These are phyloP conservation scores for Hericium rajendrae DNA, from an alignment of 768 basidiomycete genomes.

Conservation along the genomic window DNA sequence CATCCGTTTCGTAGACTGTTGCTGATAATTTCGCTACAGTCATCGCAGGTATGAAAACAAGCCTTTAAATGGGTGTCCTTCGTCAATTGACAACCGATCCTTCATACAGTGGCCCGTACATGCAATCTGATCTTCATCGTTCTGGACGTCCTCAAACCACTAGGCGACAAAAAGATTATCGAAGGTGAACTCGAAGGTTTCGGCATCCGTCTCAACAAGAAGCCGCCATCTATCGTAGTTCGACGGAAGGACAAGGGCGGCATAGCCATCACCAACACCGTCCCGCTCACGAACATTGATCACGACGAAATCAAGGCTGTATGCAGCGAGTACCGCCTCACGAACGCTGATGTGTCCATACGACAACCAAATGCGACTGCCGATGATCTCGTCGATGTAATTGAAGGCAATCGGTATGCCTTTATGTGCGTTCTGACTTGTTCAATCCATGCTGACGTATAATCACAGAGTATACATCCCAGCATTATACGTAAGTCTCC, in stretches of 20 bases:
- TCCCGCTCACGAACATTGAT: slow-evolving; percentile 91
- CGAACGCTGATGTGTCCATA: slow-evolving; percentile 86
- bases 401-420: slow-evolving; percentile 83
- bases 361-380: slow-evolving; percentile 86
- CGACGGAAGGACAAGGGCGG: slow-evolving; percentile 87
- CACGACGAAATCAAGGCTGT: slow-evolving; percentile 95
- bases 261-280: slow-evolving; percentile 92
- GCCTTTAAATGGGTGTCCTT: background rate
- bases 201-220: slow-evolving; percentile 93
- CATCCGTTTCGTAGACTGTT: background rate
- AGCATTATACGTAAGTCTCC: slow-evolving; percentile 76
- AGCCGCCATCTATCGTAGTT: slow-evolving; percentile 78
- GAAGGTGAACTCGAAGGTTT: slow-evolving; percentile 96
- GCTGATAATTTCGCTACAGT: slow-evolving; percentile 32
- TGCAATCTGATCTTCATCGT: slow-evolving; percentile 99
- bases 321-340: slow-evolving; percentile 84
- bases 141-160: slow-evolving; percentile 95
- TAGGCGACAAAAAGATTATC: slow-evolving; percentile 88
- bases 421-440: background rate
- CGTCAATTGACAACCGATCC: background rate
- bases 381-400: slow-evolving; percentile 94
- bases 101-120: slow-evolving; percentile 76
- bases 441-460: background rate
- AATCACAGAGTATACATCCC: slow-evolving; percentile 78
- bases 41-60: slow-evolving; percentile 54